phyloP scores from a whole-genome alignment of 1,139 yeast genomes.

The Meyerozyma carpophila region DNA sequence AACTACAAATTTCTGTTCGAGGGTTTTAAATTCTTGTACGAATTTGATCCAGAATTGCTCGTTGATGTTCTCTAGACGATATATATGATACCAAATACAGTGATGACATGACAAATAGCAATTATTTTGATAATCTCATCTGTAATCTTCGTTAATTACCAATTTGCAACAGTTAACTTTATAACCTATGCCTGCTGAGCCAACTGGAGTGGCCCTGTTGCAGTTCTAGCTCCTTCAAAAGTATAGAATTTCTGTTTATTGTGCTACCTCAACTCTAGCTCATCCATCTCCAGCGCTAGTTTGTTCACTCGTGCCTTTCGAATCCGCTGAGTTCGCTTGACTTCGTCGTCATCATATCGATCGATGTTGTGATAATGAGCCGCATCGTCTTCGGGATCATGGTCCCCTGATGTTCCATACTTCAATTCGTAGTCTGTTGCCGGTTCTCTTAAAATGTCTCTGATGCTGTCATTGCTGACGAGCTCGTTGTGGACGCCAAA shows the following conservation, averaged over 20 bases:
- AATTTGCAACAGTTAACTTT: too few relatives aligned
- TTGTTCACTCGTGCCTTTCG: conserved; percentile 33
- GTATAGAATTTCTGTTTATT: neutral
- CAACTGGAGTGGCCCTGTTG: too few relatives aligned
- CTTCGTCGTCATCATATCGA: conserved; percentile 13
- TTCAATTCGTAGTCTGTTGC: conserved; percentile 25
- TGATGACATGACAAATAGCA: too few relatives aligned
- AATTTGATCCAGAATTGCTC: neutral
- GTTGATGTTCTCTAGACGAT: neutral
- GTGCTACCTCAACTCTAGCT: conserved; percentile 10
- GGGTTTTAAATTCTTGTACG: neutral
- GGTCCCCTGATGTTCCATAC: conserved; percentile 18
- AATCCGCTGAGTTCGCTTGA: conserved; percentile 26
- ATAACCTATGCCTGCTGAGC: too few relatives aligned
- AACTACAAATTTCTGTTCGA: neutral
- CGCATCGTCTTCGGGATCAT: conserved; percentile 11
- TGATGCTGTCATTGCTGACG: conserved; percentile 43
- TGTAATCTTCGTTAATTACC: too few relatives aligned
- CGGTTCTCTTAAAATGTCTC: conserved; percentile 40
- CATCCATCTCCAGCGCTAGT: conserved; percentile 25
- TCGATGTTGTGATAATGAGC: conserved; percentile 8
- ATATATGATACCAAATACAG: neutral
- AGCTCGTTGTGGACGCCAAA: conserved; percentile 62
- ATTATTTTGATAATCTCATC: too few relatives aligned
- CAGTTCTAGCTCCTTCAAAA: too few relatives aligned